phyloP scores from a whole-genome alignment of 225 moss, liverwort and hornwort species.

The Straminergon stramineum region DNA sequence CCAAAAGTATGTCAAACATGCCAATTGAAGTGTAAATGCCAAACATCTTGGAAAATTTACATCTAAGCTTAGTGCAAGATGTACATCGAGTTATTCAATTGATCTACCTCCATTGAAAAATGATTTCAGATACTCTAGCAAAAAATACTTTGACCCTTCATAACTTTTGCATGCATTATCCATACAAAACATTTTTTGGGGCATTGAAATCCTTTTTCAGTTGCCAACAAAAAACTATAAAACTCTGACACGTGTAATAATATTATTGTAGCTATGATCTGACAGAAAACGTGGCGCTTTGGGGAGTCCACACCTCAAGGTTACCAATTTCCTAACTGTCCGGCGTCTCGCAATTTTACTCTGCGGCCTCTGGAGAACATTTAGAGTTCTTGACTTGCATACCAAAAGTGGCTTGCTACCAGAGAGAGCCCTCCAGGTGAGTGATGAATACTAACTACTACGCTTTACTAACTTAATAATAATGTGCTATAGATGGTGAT shows the following conservation, averaged over 20 bases:
- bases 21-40: too few species aligned
- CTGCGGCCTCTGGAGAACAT: background rate
- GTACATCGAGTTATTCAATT: background rate
- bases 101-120: background rate
- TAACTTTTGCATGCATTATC: background rate
- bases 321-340: background rate
- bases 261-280: background rate
- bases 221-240: background rate
- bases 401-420: background rate
- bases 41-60: too few species aligned
- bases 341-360: background rate
- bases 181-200: accelerated
- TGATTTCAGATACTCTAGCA: background rate
- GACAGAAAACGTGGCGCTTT: background rate
- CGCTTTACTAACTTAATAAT: background rate
- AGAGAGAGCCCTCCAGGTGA: background rate
- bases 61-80: background rate
- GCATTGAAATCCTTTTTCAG: background rate
- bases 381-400: background rate
- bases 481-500: background rate
- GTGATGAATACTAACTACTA: background rate
- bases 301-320: background rate
- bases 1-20: too few species aligned
- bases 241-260: background rate
- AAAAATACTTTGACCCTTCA: background rate